Evolutionary conservation across 345 rosid genomes (phyloP), one percentile per base, ranked within the genome.

Genomic region (Kandelia obovata): DNA sequence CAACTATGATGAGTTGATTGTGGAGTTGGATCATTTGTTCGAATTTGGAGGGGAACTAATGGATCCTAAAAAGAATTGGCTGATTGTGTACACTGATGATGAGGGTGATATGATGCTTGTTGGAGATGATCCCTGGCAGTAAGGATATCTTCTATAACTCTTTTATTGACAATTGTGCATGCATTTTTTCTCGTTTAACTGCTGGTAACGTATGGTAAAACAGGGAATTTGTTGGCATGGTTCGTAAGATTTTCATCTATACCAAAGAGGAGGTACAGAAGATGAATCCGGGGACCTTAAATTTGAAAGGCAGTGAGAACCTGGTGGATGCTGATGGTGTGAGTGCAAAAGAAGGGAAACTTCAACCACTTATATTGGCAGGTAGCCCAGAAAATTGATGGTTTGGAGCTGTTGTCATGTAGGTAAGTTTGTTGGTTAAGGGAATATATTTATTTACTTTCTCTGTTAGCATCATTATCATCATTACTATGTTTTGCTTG

Each of bases 91-190:
- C 55, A 85, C 83, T 1, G 88, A 85, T 37, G 82, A 85, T 27
- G 88, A 85, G 61, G 83, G 82, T 26, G 88, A 85, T 69, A 85
- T 77, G 83, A 85, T 85, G 88, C 86, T 82, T 26, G 84, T 80
- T 60, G 88, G 88, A 78, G 88, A 85, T 62, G 88, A 85, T 68
- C 88, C 88, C 53, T 85, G 88, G 88, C 79, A 76, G 88, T 85
- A 85, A 76, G 88, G 58, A 27, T 21, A 30, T 39, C 67, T 59
- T 46, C 53, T 27, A 20, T 23, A 2, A 65, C 0, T 4, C 7
- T 19, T 25, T 59, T 61, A 20, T 5, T 5, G 9, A 17, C 23
- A 21, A 6, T 5, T 20, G 26, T 61, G 19, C 3, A 1, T 65
- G 71, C 15, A 30, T 4, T 57, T 11, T 35, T 26, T 47, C 37